Conservation (phyloP, 441 rosid genomes). For the Rhodomyrtus psidioides region DNA sequence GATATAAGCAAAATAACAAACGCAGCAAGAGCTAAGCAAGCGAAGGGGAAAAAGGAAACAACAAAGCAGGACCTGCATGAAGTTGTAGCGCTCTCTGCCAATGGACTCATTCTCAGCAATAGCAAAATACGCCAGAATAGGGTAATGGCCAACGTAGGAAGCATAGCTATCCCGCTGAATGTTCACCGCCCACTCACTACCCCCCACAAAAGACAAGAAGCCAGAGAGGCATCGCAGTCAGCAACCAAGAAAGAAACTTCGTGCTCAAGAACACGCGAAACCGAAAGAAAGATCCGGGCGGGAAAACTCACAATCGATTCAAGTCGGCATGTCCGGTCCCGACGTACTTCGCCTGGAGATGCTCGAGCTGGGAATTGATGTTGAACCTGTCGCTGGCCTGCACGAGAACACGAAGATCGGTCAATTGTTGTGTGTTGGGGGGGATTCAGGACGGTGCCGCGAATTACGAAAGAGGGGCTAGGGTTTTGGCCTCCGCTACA, state of each 20-base stretch:
- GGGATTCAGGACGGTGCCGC: not conserved
- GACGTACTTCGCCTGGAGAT: constrained; percentile 93
- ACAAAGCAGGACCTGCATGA: constrained; percentile 64
- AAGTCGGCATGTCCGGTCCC: constrained; percentile 94
- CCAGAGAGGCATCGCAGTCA: not conserved
- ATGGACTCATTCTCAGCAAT: constrained; percentile 90
- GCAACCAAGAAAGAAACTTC: not conserved
- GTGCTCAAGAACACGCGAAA: not conserved
- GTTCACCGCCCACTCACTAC: constrained; percentile 92
- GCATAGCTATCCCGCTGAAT: constrained; percentile 95
- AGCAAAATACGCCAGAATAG: constrained; percentile 76
- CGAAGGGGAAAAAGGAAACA: not conserved
- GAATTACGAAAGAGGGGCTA: not conserved
- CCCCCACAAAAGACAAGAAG: not conserved
- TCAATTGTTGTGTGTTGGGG: not conserved
- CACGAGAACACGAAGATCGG: not conserved
- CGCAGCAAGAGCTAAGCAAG: not conserved
- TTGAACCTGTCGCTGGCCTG: constrained; percentile 98
- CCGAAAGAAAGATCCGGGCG: not conserved
- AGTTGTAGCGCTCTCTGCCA: constrained; percentile 90
- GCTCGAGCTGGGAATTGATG: constrained; percentile 96
- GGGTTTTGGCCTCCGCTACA: not conserved
- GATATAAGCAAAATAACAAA: not conserved
- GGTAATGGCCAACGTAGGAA: constrained; percentile 87
- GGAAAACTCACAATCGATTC: constrained; percentile 64